A percentile compares a stretch with the other conserved stretches of the same genome.
phyloP scores from a whole-genome alignment of 2,329 filamentous ascomycete species.

The Xylariales sp. region DNA sequence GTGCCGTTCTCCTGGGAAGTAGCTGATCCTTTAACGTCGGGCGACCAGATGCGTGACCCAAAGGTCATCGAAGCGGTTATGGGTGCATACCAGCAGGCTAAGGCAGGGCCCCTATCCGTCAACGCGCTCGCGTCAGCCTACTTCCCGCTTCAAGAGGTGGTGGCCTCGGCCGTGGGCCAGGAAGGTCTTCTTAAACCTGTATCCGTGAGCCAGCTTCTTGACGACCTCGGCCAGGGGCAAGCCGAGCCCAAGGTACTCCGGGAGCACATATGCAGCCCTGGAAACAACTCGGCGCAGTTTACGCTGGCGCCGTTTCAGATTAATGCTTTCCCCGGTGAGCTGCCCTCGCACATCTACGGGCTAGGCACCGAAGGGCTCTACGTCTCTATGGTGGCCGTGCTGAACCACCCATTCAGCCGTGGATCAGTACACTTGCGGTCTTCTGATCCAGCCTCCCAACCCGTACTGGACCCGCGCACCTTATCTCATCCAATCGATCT shows the following conservation, averaged over 20 bases:
- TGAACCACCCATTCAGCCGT: slow-evolving; percentile 57
- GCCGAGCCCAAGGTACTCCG: slow-evolving; percentile 19
- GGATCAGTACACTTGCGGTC: slow-evolving; percentile 54
- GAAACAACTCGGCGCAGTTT: slow-evolving; percentile 17
- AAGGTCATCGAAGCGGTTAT: slow-evolving; percentile 23
- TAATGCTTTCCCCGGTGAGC: background rate
- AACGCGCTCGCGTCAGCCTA: slow-evolving; percentile 32
- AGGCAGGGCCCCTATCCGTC: slow-evolving; percentile 30
- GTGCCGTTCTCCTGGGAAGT: slow-evolving; percentile 34
- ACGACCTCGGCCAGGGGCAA: slow-evolving; percentile 11
- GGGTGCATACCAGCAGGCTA: slow-evolving; percentile 29
- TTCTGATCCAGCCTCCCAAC: slow-evolving; percentile 32
- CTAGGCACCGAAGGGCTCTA: slow-evolving; percentile 39
- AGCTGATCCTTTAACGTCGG: slow-evolving; percentile 30
- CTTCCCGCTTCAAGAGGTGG: slow-evolving; percentile 25
- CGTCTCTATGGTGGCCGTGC: slow-evolving; percentile 50
- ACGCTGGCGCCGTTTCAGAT: background rate
- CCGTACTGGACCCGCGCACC: slow-evolving; percentile 51
- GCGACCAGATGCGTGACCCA: slow-evolving; percentile 29
- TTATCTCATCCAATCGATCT: slow-evolving; percentile 53
- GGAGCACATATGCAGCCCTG: slow-evolving; percentile 21
- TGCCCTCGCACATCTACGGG: background rate
- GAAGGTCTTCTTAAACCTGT: slow-evolving; percentile 19
- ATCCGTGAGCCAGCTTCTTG: slow-evolving; percentile 15
- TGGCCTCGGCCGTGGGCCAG: too few species aligned